A percentile compares a stretch with the other conserved stretches of the same genome.
Conservation (phyloP, 106 monocot species). For the Allium fistulosum region DNA sequence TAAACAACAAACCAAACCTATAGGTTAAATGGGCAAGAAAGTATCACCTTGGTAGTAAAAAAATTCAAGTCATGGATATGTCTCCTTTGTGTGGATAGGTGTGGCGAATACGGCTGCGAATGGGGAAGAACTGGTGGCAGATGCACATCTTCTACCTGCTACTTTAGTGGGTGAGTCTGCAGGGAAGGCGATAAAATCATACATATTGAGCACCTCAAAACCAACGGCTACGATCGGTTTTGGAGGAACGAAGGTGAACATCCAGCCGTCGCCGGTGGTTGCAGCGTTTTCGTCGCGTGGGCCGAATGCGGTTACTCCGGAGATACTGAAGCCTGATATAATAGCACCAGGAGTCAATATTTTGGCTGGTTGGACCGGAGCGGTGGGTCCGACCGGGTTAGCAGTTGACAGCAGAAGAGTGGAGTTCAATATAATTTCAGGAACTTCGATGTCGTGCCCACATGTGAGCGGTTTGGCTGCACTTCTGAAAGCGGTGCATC, state of each 20-base stretch:
- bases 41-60: too few species aligned
- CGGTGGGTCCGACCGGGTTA: conserved; percentile 70
- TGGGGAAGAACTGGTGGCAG: conserved; percentile 97
- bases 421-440: conserved; percentile 95
- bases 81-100: too few species aligned
- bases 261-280: conserved; percentile 86
- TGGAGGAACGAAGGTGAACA: conserved; percentile 66
- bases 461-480: conserved; percentile 95
- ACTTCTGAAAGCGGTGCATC: conserved; percentile 59
- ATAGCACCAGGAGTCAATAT: conserved; percentile 97
- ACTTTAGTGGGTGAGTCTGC: conserved; percentile 58
- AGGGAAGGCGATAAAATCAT: conserved; percentile 50
- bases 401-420: conserved; percentile 44
- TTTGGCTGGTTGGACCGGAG: conserved; percentile 81
- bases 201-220: conserved; percentile 38
- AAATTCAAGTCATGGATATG: too few species aligned
- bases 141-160: conserved; percentile 84
- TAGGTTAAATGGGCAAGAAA: too few species aligned
- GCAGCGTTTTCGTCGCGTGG: conserved; percentile 96
- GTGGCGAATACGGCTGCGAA: conserved; percentile 76
- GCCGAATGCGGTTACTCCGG: conserved; percentile 72
- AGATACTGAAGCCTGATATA: conserved; percentile 82
- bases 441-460: conserved; percentile 99
- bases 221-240: conserved; percentile 62
- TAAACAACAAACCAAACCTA: too few species aligned